Percentiles rank a stretch among this genome's conserved stretches.
Conservation (phyloP, 495 filamentous ascomycete genomes). For the Hypoxylon intermedium region DNA sequence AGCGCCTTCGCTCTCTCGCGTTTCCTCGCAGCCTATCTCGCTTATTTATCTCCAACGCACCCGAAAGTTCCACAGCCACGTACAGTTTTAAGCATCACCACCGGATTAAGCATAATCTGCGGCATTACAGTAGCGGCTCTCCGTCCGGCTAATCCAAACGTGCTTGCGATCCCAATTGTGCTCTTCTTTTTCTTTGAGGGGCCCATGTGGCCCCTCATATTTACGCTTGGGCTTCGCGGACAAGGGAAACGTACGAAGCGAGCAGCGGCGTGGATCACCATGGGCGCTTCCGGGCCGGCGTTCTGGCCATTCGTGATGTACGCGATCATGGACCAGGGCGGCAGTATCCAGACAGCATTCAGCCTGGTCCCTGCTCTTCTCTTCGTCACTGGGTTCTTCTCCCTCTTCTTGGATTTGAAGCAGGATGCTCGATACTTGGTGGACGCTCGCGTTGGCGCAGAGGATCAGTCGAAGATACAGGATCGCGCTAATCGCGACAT, state of each 20-base stretch:
- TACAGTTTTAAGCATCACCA: slow-evolving; percentile 58
- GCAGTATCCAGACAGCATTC: slow-evolving; percentile 45
- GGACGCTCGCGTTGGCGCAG: slow-evolving; percentile 43
- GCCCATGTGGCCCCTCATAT: slow-evolving; percentile 74
- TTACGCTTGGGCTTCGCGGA: slow-evolving; percentile 71
- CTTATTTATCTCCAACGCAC: slow-evolving; percentile 58
- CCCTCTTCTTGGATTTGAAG: slow-evolving; percentile 49
- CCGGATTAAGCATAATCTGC: slow-evolving; percentile 54
- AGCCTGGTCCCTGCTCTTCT: slow-evolving; percentile 47
- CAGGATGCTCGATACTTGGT: slow-evolving; percentile 48
- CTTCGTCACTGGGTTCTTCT: slow-evolving; percentile 43
- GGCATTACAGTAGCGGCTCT: slow-evolving; percentile 57
- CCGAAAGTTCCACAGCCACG: slow-evolving; percentile 58
- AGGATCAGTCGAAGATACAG: slow-evolving; percentile 40
- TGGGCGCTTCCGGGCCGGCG: slow-evolving; percentile 69
- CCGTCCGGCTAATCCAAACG: slow-evolving; percentile 54
- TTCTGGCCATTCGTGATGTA: slow-evolving; percentile 70
- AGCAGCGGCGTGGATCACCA: slow-evolving; percentile 70
- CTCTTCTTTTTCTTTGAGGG: slow-evolving; percentile 74
- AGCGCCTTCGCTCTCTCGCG: slow-evolving; percentile 56
- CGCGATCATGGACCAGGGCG: slow-evolving; percentile 44
- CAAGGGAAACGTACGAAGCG: slow-evolving; percentile 74
- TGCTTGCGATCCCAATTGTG: slow-evolving; percentile 63
- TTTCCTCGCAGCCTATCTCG: slow-evolving; percentile 55
- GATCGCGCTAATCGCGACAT: slow-evolving; percentile 42